phyloP scores from a whole-genome alignment of 352 stramenopile species.

The Phytopythium montanum region DNA sequence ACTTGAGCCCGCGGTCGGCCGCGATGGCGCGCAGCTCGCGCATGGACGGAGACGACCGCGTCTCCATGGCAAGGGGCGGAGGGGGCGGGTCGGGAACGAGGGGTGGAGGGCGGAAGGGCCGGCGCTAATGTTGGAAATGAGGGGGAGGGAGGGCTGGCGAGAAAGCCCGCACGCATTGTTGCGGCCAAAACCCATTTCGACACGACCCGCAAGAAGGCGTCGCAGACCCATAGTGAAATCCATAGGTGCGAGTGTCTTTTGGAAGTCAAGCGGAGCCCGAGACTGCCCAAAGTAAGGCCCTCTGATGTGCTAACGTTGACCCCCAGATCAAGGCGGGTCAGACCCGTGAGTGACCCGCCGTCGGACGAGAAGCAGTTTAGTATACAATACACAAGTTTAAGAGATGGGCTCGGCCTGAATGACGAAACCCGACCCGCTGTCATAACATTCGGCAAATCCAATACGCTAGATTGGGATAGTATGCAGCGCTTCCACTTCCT shows the following conservation, averaged over 20 bases:
- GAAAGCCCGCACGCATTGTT: constrained; percentile 1
- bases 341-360: no score
- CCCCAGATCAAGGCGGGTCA: background rate
- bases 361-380: background rate
- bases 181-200: background rate
- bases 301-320: background rate
- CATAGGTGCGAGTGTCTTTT: background rate
- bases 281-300: background rate
- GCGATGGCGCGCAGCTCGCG: constrained; percentile 62
- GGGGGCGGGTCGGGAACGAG: background rate
- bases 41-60: constrained; percentile 80
- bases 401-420: background rate
- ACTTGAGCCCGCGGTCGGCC: constrained; percentile 76
- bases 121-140: background rate
- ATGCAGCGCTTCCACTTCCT: no score
- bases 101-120: background rate
- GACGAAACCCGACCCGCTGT: no score
- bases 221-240: background rate
- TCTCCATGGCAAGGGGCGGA: constrained; percentile 57
- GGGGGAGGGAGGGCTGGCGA: background rate
- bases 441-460: no score
- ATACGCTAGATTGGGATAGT: no score
- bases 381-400: background rate
- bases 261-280: background rate
- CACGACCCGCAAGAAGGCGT: background rate